Conservation (phyloP, 139 green algal genomes). For the Closterium sp. region DNA sequence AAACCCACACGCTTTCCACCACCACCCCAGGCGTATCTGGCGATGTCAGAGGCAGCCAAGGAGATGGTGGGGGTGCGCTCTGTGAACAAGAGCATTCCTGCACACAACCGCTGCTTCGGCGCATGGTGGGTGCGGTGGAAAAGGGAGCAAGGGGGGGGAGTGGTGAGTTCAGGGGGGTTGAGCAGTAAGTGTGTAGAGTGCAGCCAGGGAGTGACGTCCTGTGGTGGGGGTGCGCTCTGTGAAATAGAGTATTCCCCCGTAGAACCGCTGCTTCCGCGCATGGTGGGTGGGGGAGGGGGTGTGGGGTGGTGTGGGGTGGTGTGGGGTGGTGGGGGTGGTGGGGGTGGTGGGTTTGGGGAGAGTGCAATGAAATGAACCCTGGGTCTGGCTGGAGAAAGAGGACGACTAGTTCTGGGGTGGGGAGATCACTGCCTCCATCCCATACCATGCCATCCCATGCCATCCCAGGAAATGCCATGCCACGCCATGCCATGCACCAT, state of each 20-base stretch:
- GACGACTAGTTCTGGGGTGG: too few relatives aligned
- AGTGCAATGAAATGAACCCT: background rate
- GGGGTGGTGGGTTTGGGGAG: background rate
- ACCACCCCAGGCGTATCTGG: slow-evolving; percentile 42
- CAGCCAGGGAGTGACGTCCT: slow-evolving; percentile 6
- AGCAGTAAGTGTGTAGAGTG: too few relatives aligned
- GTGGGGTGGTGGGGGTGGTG: background rate
- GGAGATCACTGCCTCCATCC: too few relatives aligned
- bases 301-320: background rate
- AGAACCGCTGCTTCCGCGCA: slow-evolving; percentile 39
- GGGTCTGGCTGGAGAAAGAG: too few relatives aligned
- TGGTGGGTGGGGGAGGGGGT: background rate
- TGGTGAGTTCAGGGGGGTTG: too few relatives aligned
- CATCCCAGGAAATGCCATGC: too few relatives aligned
- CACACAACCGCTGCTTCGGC: slow-evolving; percentile 43
- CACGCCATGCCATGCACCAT: too few relatives aligned
- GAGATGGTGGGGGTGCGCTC: background rate
- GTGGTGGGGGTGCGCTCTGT: background rate
- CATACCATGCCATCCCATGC: too few relatives aligned
- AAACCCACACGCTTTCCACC: background rate
- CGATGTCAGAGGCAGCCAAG: slow-evolving; percentile 38
- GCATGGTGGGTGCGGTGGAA: slow-evolving; percentile 33
- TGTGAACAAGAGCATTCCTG: slow-evolving; percentile 36
- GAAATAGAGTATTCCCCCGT: slow-evolving; percentile 34
- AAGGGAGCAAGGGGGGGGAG: too few relatives aligned